Evolutionary conservation across 1,139 yeast genomes (phyloP).

Genomic region (Debaryomyces psychrophilus): DNA sequence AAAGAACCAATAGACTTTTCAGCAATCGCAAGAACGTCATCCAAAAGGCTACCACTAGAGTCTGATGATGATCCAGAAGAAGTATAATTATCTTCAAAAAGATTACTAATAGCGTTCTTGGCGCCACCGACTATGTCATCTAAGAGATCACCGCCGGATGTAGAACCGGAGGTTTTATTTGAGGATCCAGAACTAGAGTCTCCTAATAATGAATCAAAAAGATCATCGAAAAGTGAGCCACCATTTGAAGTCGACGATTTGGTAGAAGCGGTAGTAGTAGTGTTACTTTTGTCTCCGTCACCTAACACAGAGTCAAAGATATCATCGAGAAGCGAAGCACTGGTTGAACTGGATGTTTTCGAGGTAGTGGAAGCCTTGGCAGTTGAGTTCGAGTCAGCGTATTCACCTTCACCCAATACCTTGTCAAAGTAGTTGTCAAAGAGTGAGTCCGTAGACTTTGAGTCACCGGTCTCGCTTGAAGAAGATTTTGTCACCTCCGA

Average conservation of each 20-base stretch:
- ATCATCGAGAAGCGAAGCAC: slow-evolving; percentile 15
- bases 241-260: slow-evolving; percentile 11
- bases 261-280: slow-evolving; percentile 8
- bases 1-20: slow-evolving; percentile 11
- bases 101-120: slow-evolving; percentile 3
- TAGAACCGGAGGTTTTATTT: neutral
- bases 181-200: slow-evolving; percentile 4
- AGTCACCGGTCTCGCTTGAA: neutral
- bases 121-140: slow-evolving; percentile 8
- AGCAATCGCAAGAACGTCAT: slow-evolving; percentile 16
- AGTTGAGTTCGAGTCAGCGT: slow-evolving; percentile 7
- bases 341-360: slow-evolving; percentile 8
- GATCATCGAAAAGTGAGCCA: slow-evolving; percentile 13
- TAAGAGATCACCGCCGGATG: slow-evolving; percentile 4
- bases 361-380: slow-evolving; percentile 8
- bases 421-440: slow-evolving; percentile 14
- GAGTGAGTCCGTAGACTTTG: slow-evolving; percentile 14
- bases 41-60: slow-evolving; percentile 15
- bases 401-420: slow-evolving; percentile 7
- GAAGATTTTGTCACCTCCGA: neutral
- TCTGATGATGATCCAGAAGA: slow-evolving; percentile 5
- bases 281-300: neutral
- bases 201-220: slow-evolving; percentile 13
- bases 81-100: slow-evolving; percentile 2
- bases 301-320: slow-evolving; percentile 14